Conservation (phyloP, 2,329 filamentous ascomycete species). For the Gnomoniopsis smithogilvyi region DNA sequence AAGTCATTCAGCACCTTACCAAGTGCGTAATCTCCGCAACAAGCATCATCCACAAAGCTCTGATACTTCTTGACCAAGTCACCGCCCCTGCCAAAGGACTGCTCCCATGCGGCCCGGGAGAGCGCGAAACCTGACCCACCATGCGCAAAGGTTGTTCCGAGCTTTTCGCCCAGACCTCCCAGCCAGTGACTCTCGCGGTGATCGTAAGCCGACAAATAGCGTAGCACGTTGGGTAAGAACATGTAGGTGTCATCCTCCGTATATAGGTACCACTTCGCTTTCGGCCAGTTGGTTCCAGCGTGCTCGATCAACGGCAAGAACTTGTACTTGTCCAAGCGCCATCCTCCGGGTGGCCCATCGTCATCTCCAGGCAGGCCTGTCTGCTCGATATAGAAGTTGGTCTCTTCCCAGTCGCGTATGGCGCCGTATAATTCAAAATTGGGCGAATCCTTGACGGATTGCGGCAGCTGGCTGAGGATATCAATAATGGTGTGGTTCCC, state of each 20-base stretch:
- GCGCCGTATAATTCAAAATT: constrained; percentile 21
- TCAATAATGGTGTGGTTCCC: constrained; percentile 23
- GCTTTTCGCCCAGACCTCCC: constrained; percentile 16
- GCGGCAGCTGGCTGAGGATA: constrained; percentile 23
- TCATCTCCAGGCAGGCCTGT: constrained; percentile 9
- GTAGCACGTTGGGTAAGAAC: constrained; percentile 5
- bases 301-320: constrained; percentile 1
- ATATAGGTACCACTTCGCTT: constrained; percentile 20
- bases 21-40: constrained; percentile 8
- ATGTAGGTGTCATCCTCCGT: constrained; percentile 20
- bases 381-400: constrained; percentile 24
- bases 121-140: constrained; percentile 18
- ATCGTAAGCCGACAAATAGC: constrained; percentile 13
- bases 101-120: constrained; percentile 10
- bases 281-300: neutral
- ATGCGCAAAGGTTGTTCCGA: constrained; percentile 15
- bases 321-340: constrained; percentile 13
- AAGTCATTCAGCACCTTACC: constrained; percentile 10
- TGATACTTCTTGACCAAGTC: constrained; percentile 5
- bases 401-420: constrained; percentile 23
- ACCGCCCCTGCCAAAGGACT: neutral
- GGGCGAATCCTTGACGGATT: constrained; percentile 16
- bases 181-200: constrained; percentile 10
- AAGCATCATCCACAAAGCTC: neutral
- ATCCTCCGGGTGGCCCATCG: constrained; percentile 8